A percentile compares a stretch with the other conserved stretches of the same genome.
Evolutionary conservation across 805 yeast genomes (phyloP).

Genomic region (Yamadazyma olivae): DNA sequence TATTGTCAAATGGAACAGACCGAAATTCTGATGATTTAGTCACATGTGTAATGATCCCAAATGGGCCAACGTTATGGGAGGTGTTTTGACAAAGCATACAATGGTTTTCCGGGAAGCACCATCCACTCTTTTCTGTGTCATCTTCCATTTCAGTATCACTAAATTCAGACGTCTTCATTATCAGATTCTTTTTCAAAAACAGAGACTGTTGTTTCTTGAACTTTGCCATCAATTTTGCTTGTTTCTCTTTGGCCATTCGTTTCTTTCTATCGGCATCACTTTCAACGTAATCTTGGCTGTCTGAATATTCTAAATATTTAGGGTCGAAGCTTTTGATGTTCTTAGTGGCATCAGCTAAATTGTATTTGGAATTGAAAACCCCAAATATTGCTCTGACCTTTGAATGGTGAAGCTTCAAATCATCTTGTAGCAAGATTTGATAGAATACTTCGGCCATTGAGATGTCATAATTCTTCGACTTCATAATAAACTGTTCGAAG

Average conservation of each 20-base stretch:
- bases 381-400: slow-evolving; percentile 57
- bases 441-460: slow-evolving; percentile 39
- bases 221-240: slow-evolving; percentile 69
- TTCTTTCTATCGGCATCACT: slow-evolving; percentile 58
- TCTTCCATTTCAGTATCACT: slow-evolving; percentile 45
- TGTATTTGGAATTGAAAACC: slow-evolving; percentile 23
- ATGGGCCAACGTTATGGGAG: slow-evolving; percentile 58
- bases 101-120: slow-evolving; percentile 71
- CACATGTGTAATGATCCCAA: slow-evolving; percentile 70
- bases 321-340: slow-evolving; percentile 23
- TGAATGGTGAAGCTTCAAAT: slow-evolving; percentile 43
- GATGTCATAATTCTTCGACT: slow-evolving; percentile 24
- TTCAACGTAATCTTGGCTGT: slow-evolving; percentile 16
- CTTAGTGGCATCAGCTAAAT: slow-evolving; percentile 17
- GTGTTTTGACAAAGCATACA: slow-evolving; percentile 85
- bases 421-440: slow-evolving; percentile 37
- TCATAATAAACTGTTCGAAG: slow-evolving; percentile 25
- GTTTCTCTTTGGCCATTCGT: slow-evolving; percentile 65
- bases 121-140: slow-evolving; percentile 31
- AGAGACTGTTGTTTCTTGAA: slow-evolving; percentile 75
- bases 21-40: slow-evolving; percentile 59
- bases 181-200: slow-evolving; percentile 57
- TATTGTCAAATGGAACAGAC: slow-evolving; percentile 57
- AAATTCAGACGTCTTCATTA: slow-evolving; percentile 21
- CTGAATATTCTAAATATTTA: slow-evolving; percentile 17